phyloP scores from a whole-genome alignment of 129 eudicot species.

The Cynara cardunculus region DNA sequence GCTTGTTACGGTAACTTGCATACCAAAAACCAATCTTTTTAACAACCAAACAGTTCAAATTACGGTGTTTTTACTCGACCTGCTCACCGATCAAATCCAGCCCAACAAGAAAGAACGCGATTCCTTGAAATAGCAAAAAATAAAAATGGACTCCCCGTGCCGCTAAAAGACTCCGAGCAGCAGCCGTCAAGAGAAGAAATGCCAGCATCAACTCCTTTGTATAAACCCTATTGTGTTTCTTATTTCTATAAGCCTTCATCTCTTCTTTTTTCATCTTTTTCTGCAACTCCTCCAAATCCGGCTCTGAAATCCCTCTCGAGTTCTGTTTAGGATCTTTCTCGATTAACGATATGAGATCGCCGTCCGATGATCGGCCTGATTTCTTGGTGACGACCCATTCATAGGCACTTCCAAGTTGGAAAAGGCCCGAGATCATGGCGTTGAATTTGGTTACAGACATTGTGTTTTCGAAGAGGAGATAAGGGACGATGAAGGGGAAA shows the following conservation, averaged over 20 bases:
- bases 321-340: slow-evolving; percentile 41
- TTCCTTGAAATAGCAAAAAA: slow-evolving; percentile 85
- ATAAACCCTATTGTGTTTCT: slow-evolving; percentile 69
- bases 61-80: slow-evolving; percentile 17
- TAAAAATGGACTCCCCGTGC: slow-evolving; percentile 89
- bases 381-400: slow-evolving; percentile 94
- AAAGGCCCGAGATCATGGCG: slow-evolving; percentile 87
- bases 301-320: slow-evolving; percentile 40
- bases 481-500: slow-evolving; percentile 83
- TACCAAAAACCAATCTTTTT: neutral
- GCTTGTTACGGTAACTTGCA: neutral
- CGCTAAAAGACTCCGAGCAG: slow-evolving; percentile 74
- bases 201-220: slow-evolving; percentile 76
- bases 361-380: slow-evolving; percentile 90
- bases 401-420: slow-evolving; percentile 80
- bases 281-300: slow-evolving; percentile 47
- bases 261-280: slow-evolving; percentile 41
- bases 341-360: slow-evolving; percentile 48
- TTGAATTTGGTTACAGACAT: slow-evolving; percentile 91
- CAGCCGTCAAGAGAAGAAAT: slow-evolving; percentile 68
- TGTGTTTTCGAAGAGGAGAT: slow-evolving; percentile 86
- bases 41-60: neutral
- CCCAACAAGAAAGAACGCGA: slow-evolving; percentile 84
- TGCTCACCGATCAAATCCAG: slow-evolving; percentile 87
- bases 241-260: slow-evolving; percentile 23